These are phyloP conservation scores for Pneumocystis murina DNA, from an alignment of 1,139 yeast genomes.

Conservation along the genomic window DNA sequence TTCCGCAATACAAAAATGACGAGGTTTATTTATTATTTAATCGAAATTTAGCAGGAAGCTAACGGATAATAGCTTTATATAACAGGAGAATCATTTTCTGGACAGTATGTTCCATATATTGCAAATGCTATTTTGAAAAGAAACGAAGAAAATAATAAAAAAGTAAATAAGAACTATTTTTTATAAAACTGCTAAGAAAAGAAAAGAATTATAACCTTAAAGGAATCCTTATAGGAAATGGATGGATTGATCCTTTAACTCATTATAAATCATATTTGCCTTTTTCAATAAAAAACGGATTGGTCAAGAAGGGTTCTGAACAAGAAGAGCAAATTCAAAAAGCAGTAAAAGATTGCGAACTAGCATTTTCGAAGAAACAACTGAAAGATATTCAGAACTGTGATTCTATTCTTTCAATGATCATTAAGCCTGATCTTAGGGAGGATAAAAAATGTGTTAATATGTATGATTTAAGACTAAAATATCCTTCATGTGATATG, in stretches of 20 bases:
- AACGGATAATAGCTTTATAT: constrained; percentile 32
- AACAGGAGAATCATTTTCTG: constrained; percentile 96
- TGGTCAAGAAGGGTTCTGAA: constrained; percentile 30
- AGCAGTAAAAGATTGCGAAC: constrained; percentile 21
- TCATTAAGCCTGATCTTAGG: constrained; percentile 10
- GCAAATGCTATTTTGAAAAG: constrained; percentile 46
- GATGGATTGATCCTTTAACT: constrained; percentile 84
- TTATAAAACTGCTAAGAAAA: not conserved
- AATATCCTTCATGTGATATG: constrained; percentile 83
- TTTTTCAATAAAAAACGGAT: constrained; percentile 44
- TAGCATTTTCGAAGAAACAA: constrained; percentile 21
- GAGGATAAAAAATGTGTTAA: constrained; percentile 43
- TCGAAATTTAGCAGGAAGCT: not conserved
- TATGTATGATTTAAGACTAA: constrained; percentile 63
- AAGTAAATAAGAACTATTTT: constrained; percentile 9
- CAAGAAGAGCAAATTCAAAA: constrained; percentile 22
- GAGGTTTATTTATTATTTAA: constrained; percentile 23
- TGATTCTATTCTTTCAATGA: constrained; percentile 19
- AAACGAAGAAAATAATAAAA: constrained; percentile 24
- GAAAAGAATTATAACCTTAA: constrained; percentile 31
- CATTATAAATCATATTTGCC: constrained; percentile 78
- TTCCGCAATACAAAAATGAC: constrained; percentile 56
- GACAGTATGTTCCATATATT: constrained; percentile 86
- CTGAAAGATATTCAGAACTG: constrained; percentile 20
- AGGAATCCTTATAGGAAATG: constrained; percentile 79